Percentiles rank a stretch among this genome's conserved stretches.
These are phyloP conservation scores for Symbiodinium pilosum DNA, from an alignment of 73 alveolate species.

Conservation along the genomic window DNA sequence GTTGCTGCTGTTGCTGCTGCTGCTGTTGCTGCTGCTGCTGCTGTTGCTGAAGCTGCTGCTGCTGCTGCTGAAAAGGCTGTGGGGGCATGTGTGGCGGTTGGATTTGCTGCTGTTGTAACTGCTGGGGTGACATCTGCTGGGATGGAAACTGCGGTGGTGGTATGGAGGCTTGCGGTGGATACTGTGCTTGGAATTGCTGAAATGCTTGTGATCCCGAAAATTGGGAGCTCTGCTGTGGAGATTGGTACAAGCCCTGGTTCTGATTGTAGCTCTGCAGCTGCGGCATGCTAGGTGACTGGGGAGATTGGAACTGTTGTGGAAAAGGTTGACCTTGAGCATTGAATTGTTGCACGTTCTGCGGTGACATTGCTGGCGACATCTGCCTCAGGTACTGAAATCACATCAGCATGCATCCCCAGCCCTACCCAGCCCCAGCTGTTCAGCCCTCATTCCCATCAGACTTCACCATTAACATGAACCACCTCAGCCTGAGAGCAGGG, in stretches of 20 bases:
- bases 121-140: slow-evolving; percentile 14
- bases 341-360: slow-evolving; percentile 1
- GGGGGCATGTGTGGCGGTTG: not conserved
- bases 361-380: not conserved
- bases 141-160: not conserved
- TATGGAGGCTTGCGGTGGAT: not conserved
- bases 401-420: not conserved
- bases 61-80: slow-evolving; percentile 11
- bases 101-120: not conserved
- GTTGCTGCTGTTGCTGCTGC: slow-evolving; percentile 47
- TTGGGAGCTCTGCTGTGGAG: not conserved
- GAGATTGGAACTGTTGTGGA: not conserved
- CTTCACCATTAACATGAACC: no score
- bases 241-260: not conserved
- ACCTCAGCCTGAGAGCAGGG: no score
- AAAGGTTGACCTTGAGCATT: not conserved
- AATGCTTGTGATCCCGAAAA: not conserved
- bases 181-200: not conserved
- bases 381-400: not conserved
- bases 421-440: not conserved
- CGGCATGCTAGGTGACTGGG: not conserved
- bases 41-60: slow-evolving; percentile 31
- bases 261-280: not conserved
- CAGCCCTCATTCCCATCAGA: no score
- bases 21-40: slow-evolving; percentile 44